Evolutionary conservation across 140 eudicot genomes (phyloP).

Genomic region (Cichorium intybus): DNA sequence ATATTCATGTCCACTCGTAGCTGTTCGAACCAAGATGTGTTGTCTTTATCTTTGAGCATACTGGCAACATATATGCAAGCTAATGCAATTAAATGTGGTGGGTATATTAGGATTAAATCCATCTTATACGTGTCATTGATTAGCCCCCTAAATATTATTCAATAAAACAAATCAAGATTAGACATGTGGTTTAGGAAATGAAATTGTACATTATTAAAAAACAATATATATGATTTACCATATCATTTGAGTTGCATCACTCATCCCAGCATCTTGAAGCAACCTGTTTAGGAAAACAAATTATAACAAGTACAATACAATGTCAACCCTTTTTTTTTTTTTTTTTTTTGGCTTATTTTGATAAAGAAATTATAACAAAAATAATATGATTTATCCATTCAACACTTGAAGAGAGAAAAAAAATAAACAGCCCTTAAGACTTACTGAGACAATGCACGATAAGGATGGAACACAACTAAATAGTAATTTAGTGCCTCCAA

Average conservation of each 20-base stretch:
- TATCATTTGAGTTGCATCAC: slow-evolving; percentile 79
- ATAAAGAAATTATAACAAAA: too few relatives aligned
- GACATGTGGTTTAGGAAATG: background rate
- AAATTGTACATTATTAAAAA: background rate
- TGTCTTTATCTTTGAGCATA: slow-evolving; percentile 88
- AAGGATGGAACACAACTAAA: slow-evolving; percentile 93
- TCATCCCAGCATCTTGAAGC: slow-evolving; percentile 98
- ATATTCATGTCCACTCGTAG: slow-evolving; percentile 96
- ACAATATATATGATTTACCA: slow-evolving; percentile 47
- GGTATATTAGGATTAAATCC: slow-evolving; percentile 92
- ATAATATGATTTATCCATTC: too few relatives aligned
- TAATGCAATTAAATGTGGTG: slow-evolving; percentile 93
- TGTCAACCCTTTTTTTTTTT: background rate
- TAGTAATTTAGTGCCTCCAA: slow-evolving; percentile 93
- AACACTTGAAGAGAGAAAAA: too few relatives aligned
- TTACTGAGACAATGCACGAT: slow-evolving; percentile 89
- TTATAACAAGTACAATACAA: background rate
- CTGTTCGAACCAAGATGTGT: slow-evolving; percentile 97
- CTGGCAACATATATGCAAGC: slow-evolving; percentile 96
- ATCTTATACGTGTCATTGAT: slow-evolving; percentile 93
- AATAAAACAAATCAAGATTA: slow-evolving; percentile 14
- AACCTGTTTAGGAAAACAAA: slow-evolving; percentile 46
- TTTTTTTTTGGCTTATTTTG: background rate
- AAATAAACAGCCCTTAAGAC: too few relatives aligned
- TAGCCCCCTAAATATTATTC: slow-evolving; percentile 66